Percentiles rank a stretch among this genome's conserved stretches.
Evolutionary conservation across 192 early-diverging fungal genomes (phyloP).

Genomic region (Phycomyces nitens): DNA sequence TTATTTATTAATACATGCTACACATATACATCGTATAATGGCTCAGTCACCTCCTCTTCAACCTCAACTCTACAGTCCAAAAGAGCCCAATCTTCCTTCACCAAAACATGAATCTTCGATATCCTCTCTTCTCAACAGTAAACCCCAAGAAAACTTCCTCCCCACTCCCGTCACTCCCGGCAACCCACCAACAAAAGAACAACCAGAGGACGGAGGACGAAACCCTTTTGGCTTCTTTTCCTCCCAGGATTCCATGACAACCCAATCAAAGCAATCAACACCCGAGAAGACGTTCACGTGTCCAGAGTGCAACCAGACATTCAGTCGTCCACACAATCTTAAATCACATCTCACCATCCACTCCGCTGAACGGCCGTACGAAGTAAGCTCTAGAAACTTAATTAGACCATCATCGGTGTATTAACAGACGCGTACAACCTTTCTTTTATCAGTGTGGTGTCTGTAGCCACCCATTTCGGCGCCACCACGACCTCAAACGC

Average conservation of each 20-base stretch:
- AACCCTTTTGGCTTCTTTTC: not conserved
- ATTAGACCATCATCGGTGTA: not conserved
- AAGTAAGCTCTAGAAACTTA: slow-evolving; percentile 20
- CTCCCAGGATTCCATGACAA: slow-evolving; percentile 3
- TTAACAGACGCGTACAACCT: not conserved
- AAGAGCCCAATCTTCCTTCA: not conserved
- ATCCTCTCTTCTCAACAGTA: not conserved
- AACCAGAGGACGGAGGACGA: not conserved
- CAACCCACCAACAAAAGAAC: not conserved
- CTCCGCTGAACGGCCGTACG: slow-evolving; percentile 25
- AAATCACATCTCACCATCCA: slow-evolving; percentile 36
- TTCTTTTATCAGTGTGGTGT: slow-evolving; percentile 28
- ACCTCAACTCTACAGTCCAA: not conserved
- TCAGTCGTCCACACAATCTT: slow-evolving; percentile 30
- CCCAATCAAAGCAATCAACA: slow-evolving; percentile 9
- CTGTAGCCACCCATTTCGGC: slow-evolving; percentile 35
- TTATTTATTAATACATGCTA: too few relatives aligned
- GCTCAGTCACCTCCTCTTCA: not conserved
- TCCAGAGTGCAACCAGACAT: slow-evolving; percentile 27
- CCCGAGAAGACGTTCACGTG: slow-evolving; percentile 22
- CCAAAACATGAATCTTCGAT: not conserved
- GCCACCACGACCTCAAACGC: slow-evolving; percentile 90
- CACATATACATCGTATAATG: not conserved
- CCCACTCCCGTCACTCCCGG: not conserved
- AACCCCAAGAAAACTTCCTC: not conserved